Base-by-base conservation (phyloP, 108 stramenopile species). In the Tribonema minus region DNA sequence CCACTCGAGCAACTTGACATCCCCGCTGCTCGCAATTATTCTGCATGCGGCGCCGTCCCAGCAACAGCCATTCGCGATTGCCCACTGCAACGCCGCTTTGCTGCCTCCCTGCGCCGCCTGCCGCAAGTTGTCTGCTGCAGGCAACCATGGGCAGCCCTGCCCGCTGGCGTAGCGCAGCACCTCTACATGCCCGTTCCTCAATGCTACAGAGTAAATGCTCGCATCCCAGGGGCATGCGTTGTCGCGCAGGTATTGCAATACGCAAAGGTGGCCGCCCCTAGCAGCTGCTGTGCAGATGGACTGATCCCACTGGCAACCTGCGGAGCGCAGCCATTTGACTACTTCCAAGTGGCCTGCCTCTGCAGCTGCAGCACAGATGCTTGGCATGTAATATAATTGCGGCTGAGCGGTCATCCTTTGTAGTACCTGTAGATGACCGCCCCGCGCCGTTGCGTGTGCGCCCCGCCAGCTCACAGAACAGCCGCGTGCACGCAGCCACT, bases 121-220 rank as follows among this genome's bases (percentile, higher is more conserved):
- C 0, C 40, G 4, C 1, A 27, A 2, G 20, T 28, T 30, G n/a
- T n/a, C n/a, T n/a, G n/a, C n/a, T n/a, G n/a, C 20, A n/a, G n/a
- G n/a, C 4, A 68, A 27, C 79, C 79, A 80, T 1, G 79, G 79
- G 38, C 79, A 80, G n/a, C 65, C 79, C 23, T 67, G 25, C n/a
- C 2, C 66, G 3, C 73, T 64, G 3, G 79, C 79, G 64, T 63
- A 80, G 15, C 64, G 23, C 20, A 80, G 72, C 1, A 70, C 66
- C 15, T 64, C 72, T 9, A 80, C 27, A 64, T 74, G 73, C 26
- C 72, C 79, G n/a, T 30, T 34, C 26, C 23, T 9, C 2, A 72
- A 72, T 3, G 79, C 79, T 4, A 26, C 26, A 32, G 35, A 12
- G 36, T 72, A 80, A 23, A 72, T 80, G 32, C 9, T 5, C 15